Conservation (phyloP, 805 yeast genomes). For the Sungouiozyma ichnusensis region DNA sequence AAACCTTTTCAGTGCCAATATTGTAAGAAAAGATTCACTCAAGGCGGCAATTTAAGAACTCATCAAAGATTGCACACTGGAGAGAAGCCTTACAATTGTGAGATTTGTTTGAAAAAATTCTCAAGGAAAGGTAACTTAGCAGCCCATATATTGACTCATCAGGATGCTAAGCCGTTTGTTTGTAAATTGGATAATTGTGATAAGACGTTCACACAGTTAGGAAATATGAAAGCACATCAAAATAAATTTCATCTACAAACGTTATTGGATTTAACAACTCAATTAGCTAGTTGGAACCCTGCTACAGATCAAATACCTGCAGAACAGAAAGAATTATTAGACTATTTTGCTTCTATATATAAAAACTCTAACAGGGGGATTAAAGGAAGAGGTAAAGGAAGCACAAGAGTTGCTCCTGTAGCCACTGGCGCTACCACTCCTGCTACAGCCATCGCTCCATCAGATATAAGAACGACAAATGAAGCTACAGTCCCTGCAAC, state of each 20-base stretch:
- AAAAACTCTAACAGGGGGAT: slow-evolving; percentile 87
- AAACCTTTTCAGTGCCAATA: slow-evolving; percentile 73
- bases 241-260: slow-evolving; percentile 76
- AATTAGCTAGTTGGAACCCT: slow-evolving; percentile 52
- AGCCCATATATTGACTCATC: slow-evolving; percentile 78
- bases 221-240: slow-evolving; percentile 89
- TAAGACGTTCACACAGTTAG: slow-evolving; percentile 82
- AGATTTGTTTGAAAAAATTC: slow-evolving; percentile 62
- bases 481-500: not conserved
- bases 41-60: slow-evolving; percentile 81
- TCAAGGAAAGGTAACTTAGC: slow-evolving; percentile 88
- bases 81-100: slow-evolving; percentile 81
- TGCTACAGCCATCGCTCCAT: too few relatives aligned
- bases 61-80: slow-evolving; percentile 85
- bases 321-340: slow-evolving; percentile 57
- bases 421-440: too few relatives aligned
- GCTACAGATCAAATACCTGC: slow-evolving; percentile 39
- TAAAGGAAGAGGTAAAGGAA: slow-evolving; percentile 70
- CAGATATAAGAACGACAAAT: not conserved
- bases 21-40: slow-evolving; percentile 78
- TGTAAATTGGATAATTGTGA: slow-evolving; percentile 76
- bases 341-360: slow-evolving; percentile 72
- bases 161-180: slow-evolving; percentile 62
- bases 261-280: slow-evolving; percentile 53
- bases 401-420: slow-evolving; percentile 11